Percentiles rank a stretch among this genome's conserved stretches.
Conservation (phyloP, 2,329 filamentous ascomycete genomes). For the Fusarium protoensiforme region DNA sequence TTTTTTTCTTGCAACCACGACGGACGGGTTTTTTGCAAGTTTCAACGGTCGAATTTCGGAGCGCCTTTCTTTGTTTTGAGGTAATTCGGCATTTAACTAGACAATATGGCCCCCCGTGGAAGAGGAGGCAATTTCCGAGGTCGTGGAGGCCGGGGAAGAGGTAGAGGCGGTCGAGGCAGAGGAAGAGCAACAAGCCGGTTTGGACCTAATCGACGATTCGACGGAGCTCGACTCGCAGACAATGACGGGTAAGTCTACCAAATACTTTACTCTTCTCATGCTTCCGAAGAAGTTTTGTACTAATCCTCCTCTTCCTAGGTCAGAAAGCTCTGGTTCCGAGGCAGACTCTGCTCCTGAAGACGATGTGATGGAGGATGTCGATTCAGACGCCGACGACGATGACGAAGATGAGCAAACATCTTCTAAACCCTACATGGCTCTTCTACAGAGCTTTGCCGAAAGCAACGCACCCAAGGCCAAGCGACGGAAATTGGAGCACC, state of each 20-base stretch:
- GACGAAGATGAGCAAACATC: conserved; percentile 58
- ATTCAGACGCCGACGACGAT: conserved; percentile 56
- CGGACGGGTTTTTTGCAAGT: neutral
- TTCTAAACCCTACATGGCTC: conserved; percentile 64
- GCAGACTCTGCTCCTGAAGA: conserved; percentile 47
- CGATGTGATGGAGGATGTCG: conserved; percentile 51
- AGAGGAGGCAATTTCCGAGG: conserved; percentile 49
- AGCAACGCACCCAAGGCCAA: conserved; percentile 61
- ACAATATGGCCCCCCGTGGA: conserved; percentile 50
- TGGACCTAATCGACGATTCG: conserved; percentile 52
- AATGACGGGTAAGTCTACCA: conserved; percentile 49
- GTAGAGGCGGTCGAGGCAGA: conserved; percentile 47
- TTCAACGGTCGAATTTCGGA: neutral
- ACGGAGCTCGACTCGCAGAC: conserved; percentile 49
- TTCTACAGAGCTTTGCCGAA: conserved; percentile 68
- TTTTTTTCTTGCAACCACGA: conserved; percentile 41
- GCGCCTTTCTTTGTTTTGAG: neutral
- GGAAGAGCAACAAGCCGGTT: conserved; percentile 50
- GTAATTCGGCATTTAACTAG: neutral
- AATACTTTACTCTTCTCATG: accelerated
- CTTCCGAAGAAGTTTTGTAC: neutral
- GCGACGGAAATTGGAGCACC: conserved; percentile 65
- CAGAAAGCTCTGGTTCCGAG: conserved; percentile 42
- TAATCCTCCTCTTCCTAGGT: conserved; percentile 8
- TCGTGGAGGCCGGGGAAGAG: conserved; percentile 42